These are phyloP conservation scores for Termitomyces sp. DNA, from an alignment of 768 basidiomycete species.

Conservation along the genomic window DNA sequence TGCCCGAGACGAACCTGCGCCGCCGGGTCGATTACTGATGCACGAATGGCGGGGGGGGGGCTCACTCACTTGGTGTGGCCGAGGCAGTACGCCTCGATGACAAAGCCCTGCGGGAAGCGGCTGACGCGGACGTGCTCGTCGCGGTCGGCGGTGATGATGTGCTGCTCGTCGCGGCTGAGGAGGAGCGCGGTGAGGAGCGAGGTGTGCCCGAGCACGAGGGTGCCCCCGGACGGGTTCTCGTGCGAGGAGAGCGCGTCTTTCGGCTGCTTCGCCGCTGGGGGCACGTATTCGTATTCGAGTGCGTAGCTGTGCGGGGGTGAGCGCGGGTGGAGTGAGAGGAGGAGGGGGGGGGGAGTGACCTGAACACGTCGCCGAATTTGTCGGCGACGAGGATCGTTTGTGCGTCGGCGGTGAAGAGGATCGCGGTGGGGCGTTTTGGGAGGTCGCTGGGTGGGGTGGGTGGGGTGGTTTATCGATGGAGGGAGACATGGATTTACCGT, in stretches of 20 bases:
- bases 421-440: constrained; percentile 74
- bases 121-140: constrained; percentile 95
- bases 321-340: not conserved
- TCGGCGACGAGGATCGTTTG: constrained; percentile 78
- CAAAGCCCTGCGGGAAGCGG: constrained; percentile 82
- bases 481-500: constrained; percentile 34
- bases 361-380: constrained; percentile 94
- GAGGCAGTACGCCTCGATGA: constrained; percentile 82
- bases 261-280: constrained; percentile 24
- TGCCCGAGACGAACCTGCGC: constrained; percentile 68
- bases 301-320: constrained; percentile 55
- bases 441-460: constrained; percentile 52
- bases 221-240: constrained; percentile 64
- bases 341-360: constrained; percentile 30
- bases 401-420: constrained; percentile 57
- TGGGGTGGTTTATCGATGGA: not conserved
- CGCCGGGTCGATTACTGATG: not conserved
- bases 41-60: no score
- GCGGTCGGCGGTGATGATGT: constrained; percentile 85
- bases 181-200: constrained; percentile 76
- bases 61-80: constrained; percentile 76
- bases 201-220: constrained; percentile 80
- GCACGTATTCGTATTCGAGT: constrained; percentile 37
- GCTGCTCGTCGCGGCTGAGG: constrained; percentile 61
- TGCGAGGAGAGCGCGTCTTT: constrained; percentile 47